Base-by-base conservation (phyloP, 1,284 basidiomycete genomes). In the Ustilago trichophora region DNA sequence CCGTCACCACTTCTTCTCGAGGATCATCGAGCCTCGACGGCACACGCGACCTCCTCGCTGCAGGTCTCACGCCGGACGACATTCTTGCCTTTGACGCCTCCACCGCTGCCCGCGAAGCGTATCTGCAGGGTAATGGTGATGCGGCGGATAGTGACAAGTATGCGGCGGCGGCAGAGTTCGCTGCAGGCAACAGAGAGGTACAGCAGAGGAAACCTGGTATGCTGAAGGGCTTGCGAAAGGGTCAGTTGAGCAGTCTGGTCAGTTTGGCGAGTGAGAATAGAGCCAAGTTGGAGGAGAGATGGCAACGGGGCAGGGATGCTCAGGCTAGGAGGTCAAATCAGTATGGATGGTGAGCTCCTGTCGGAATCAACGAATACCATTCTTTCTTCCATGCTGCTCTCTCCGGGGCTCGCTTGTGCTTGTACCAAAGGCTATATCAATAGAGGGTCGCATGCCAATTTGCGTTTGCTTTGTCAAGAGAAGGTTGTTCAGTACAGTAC, bases 221-320 rank as follows among this genome's bases (percentile, higher is more conserved):
- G 66, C 36, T 64, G 25, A 63, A 59, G 56, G 51, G 78, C 37
- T 24, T 63, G 57, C 46, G 53, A 33, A 44, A 72, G 48, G 78
- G 78, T 16, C 78, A 80, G 55, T 67, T 80, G 29, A 69, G 64
- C 19, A 67, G 67, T 22, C 53, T 80, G 15, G 38, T 80, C 13
- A 73, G 57, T 25, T 53, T 72, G 58, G 78, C 78, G 6, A 50
- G 51, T 6, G 76, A 80, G 48, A 72, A 69, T 9, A 44, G 72
- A 15, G 51, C 56, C 8, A 44, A 58, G 54, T 36, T 78, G 19
- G 76, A 80, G 48, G 49, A 80, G 44, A 68, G 57, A 40, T 80
- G 77, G 75, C 47, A 63, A 42, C 35, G 49, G 15, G 48, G 55
- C 7, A 42, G 60, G 25, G 60, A 69, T 4, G 56, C 43, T 1